Evolutionary conservation across 495 filamentous ascomycete species (phyloP), one percentile per base, ranked within the genome.

Genomic region (Lindgomyces ingoldianus): DNA sequence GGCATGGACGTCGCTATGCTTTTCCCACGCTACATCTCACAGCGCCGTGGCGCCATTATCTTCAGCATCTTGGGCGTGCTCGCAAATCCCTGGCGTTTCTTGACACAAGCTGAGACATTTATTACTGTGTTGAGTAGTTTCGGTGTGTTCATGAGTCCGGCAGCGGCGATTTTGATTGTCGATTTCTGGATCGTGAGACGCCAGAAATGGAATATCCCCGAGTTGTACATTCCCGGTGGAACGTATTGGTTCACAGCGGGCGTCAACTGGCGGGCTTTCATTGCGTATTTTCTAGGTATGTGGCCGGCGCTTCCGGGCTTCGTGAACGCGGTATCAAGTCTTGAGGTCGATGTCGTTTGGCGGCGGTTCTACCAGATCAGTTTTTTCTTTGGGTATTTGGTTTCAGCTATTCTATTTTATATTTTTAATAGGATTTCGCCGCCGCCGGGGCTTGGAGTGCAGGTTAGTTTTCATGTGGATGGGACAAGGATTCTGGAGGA

Each of bases 1-100:
- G 80, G 80, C 29, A 78, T 81, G 60, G 80, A 81, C 44, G 67
- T 81, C 46, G 76, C 80, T 1, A 22, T 47, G 18, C 42, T 65
- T n/a, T 16, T 29, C 12, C 62, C 62, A 1, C 61, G 33, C 39
- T 65, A 53, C 26, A 19, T 61, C 29, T 42, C 62, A 3, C 33
- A 62, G 18, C 41, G 42, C 6, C 62, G 62, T 18, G 62, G 62
- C 16, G 39, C 47, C 45, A 36, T 59, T 24, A 33, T 65, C 19
- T 46, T 61, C 57, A 44, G 42, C 25, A 41, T 60, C 56, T 9
- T 60, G 24, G 56, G 55, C n/a, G 19, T 36, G 4, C 42, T 53
- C 14, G 47, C 58, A 3, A 60, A 60, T 26, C 62, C 62, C 24
- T 65, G 56, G 62, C 41, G 33, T 9, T 65, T 39, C 55, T 19